Evolutionary conservation across 257 asterid genomes (phyloP).

Genomic region (Paraleonurus japonicus): DNA sequence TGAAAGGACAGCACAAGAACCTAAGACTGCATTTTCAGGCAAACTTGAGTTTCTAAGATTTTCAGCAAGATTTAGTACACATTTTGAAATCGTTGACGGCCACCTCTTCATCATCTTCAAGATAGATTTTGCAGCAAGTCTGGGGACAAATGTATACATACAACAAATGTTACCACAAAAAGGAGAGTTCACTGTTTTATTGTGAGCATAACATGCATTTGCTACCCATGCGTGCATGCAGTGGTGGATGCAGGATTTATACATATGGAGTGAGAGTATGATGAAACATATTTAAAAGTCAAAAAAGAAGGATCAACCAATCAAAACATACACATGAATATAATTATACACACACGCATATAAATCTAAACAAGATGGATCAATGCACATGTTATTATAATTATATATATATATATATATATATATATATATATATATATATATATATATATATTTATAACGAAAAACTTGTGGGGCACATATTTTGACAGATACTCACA

Average conservation of each 20-base stretch:
- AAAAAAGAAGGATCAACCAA: background rate
- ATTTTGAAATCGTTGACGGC: slow-evolving; percentile 91
- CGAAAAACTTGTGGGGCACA: background rate
- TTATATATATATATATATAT: background rate
- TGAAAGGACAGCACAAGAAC: slow-evolving; percentile 94
- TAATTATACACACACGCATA: background rate
- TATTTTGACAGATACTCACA: slow-evolving; percentile 1
- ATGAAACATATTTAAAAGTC: no score
- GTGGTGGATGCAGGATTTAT: background rate
- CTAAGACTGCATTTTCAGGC: slow-evolving; percentile 88
- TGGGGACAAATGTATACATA: slow-evolving; percentile 34
- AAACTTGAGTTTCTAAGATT: slow-evolving; percentile 64
- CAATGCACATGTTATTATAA: no score
- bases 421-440: background rate
- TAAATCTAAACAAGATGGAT: no score
- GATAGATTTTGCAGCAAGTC: slow-evolving; percentile 80
- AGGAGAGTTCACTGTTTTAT: background rate
- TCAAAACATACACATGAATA: background rate
- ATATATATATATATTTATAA: background rate
- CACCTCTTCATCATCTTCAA: slow-evolving; percentile 92
- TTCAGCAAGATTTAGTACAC: slow-evolving; percentile 66
- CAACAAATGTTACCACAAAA: slow-evolving; percentile 23
- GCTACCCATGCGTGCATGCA: background rate
- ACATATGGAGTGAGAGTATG: no score
- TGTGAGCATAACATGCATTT: slow-evolving; percentile 13